phyloP scores from a whole-genome alignment of 805 yeast species.

The Yamadazyma scolyti region DNA sequence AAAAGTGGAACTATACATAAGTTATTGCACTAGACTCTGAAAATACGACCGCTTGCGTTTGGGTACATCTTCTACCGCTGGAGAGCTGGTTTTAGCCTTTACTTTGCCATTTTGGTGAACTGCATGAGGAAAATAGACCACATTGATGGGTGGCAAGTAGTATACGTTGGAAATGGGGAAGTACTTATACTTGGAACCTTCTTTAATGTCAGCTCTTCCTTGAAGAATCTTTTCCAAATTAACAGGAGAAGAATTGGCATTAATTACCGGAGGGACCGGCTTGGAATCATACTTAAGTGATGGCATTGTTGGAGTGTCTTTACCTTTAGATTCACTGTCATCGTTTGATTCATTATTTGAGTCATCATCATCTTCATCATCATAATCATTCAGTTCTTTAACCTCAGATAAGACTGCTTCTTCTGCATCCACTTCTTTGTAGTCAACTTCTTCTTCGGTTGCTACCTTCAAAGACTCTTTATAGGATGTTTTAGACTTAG shows the following conservation, averaged over 20 bases:
- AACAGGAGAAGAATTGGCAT: constrained; percentile 3
- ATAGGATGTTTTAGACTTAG: constrained; percentile 16
- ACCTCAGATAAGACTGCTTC: constrained; percentile 6
- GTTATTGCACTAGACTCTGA: too few species aligned
- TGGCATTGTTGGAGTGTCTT: not conserved
- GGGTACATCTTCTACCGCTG: constrained; percentile 8
- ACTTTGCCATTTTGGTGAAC: constrained; percentile 39
- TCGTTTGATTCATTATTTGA: constrained; percentile 1
- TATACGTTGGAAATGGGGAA: constrained; percentile 50
- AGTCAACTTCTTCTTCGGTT: constrained; percentile 6
- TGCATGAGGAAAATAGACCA: constrained; percentile 53
- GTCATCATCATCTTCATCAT: constrained; percentile 1
- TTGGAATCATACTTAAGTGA: constrained; percentile 2
- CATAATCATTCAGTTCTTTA: not conserved
- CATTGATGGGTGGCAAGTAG: constrained; percentile 53
- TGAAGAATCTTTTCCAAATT: constrained; percentile 3
- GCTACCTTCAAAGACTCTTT: constrained; percentile 6
- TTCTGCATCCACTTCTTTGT: constrained; percentile 9
- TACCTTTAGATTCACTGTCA: too few species aligned
- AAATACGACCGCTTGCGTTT: constrained; percentile 20
- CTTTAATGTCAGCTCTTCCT: too few species aligned
- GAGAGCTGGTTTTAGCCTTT: constrained; percentile 8
- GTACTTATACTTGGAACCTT: constrained; percentile 35
- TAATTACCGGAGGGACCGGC: constrained; percentile 2
- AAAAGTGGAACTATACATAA: too few species aligned